Base-by-base conservation (phyloP, 2,329 filamentous ascomycete genomes). In the Macroventuria anomochaeta region DNA sequence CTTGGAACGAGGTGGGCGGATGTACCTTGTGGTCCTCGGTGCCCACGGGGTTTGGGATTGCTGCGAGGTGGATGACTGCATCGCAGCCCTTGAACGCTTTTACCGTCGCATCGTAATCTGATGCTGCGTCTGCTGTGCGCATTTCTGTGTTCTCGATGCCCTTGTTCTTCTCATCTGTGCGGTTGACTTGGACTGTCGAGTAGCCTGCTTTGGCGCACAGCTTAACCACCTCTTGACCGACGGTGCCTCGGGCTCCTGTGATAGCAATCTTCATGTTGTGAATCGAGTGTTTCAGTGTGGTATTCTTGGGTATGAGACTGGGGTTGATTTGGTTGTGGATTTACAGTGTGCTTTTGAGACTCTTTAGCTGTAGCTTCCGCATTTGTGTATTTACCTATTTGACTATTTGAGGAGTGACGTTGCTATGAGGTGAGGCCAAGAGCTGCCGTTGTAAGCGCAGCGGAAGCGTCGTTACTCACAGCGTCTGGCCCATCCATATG, bases 61-160 rank as follows among this genome's bases (percentile, higher is more conserved):
- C 71, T 2, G 74, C 74, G 1, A 76, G 70, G 44, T 76, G 74
- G 37, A 76, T 75, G 18, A 76, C 43, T 7, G 73, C 73, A 34
- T 76, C 74, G 57, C 71, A 74, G 39, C 71, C 71, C 26, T 64
- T 51, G 58, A 75, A 74, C 7, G 73, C 68, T 10, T 64, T 50
- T 5, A 72, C 25, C 0, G 65, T 70, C 10, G 59, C 69, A 10
- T 70, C 63, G 57, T 75, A 76, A 56, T 72, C 63, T 6, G 57
- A 60, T 2, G 71, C 70, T 5, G 63, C 61, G 50, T 75, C 71
- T 2, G 71, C 73, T 1, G 63, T 73, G 44, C 67, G 64, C 64
- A 72, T 70, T 42, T 75, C 69, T 2, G 65, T 69, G 43, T 72
- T 73, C 4, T 67, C 60, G 3, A 65, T 69, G 7, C 63, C 64